Evolutionary conservation across 352 stramenopile species (phyloP), one percentile per base, ranked within the genome.

Genomic region (Pythium grandisporangium): DNA sequence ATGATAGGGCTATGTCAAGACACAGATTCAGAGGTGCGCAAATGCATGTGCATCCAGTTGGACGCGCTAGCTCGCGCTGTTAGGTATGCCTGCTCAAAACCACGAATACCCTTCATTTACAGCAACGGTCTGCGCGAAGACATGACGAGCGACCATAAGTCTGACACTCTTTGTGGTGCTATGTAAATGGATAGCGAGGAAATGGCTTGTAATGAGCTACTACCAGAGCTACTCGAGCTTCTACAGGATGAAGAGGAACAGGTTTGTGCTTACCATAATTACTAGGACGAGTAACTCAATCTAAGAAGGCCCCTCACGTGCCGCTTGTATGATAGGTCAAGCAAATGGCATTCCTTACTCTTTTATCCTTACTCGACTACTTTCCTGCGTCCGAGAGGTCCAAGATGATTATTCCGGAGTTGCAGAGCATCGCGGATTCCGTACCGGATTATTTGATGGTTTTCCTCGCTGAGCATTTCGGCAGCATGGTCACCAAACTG

Each of bases 1-100:
- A 91, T 89, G 78, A 87, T 91, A 67, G 69, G 65, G 0, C 46
- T 91, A 22, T 91, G 78, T 34, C 78, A 91, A 65, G 78, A 91
- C 35, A 91, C 78, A 4, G 78, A 91, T 33, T 71, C 75, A 10
- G 78, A 91, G 56, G 72, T 91, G 21, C 75, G 78, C 20, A 79
- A 61, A 44, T 89, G 70, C 46, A 91, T 91, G 78, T 89, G 78
- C 38, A 70, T 91, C 42, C 78, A 91, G 42, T 47, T 91, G 11
- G 78, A 91, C 45, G 73, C 66, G 1, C 48, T 91, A 4, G 78
- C 75, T 21, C 55, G 78, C 20, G 70, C 75, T 32, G 61, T 91
- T 10, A 67, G 78, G 78, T 91, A 58, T 7, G 58, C 36, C 29
- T 11, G 16, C 36, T 30, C 5, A 6, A 21, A n/a, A 11, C 6